Evolutionary conservation across 164 flowering plant species (phyloP).

Genomic region (Vitis vinifera): DNA sequence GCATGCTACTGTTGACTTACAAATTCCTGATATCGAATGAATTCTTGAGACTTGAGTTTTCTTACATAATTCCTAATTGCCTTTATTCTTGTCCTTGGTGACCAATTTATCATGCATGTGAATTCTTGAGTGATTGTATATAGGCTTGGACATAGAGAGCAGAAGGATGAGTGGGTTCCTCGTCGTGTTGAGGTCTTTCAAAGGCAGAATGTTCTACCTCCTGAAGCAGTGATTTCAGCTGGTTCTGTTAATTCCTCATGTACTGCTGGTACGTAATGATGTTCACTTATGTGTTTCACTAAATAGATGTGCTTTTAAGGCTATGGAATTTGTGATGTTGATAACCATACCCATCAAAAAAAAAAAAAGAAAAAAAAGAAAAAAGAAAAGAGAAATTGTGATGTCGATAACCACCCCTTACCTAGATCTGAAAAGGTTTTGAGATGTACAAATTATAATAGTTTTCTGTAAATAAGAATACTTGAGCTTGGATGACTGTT

Average conservation of each 20-base stretch:
- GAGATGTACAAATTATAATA: too few species aligned
- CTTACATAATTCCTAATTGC: not conserved
- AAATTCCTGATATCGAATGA: slow-evolving; percentile 4
- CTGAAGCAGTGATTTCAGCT: slow-evolving; percentile 87
- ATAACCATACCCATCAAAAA: too few species aligned
- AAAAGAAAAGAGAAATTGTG: too few species aligned
- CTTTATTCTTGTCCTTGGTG: not conserved
- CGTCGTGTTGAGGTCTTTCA: slow-evolving; percentile 88
- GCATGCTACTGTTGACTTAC: not conserved
- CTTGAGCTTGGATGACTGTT: too few species aligned
- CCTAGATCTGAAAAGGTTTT: too few species aligned
- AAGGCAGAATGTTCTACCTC: slow-evolving; percentile 75
- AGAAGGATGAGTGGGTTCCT: slow-evolving; percentile 93
- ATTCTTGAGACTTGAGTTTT: not conserved
- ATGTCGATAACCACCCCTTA: too few species aligned
- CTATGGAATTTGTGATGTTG: too few species aligned
- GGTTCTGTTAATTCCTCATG: slow-evolving; percentile 86
- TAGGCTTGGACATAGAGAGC: slow-evolving; percentile 98
- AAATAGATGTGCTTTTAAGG: too few species aligned
- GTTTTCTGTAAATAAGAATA: too few species aligned
- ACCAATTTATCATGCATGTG: not conserved
- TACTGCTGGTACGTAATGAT: slow-evolving; percentile 63
- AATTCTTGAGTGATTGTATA: slow-evolving; percentile 8
- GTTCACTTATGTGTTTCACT: not conserved
- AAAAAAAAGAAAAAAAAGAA: too few species aligned